Evolutionary conservation across 139 green algal species (phyloP), one percentile per base, ranked within the genome.

Genomic region (Choricystis sp.): DNA sequence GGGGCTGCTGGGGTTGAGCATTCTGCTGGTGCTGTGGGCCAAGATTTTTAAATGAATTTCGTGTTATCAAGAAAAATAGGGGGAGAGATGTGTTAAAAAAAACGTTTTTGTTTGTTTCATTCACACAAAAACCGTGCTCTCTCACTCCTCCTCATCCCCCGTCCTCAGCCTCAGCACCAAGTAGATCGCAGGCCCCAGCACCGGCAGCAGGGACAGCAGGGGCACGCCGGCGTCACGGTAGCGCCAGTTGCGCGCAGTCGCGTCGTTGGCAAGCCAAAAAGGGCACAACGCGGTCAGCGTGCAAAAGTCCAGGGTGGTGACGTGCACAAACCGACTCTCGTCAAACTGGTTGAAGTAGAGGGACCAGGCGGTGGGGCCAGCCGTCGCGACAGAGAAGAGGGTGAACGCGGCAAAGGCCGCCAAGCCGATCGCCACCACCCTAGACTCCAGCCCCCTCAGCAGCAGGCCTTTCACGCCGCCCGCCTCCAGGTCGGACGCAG

Each of bases 241-340:
- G 22, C 85, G 66, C 85, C 85, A 95, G n/a, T 79, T 65, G 24
- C 88, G 69, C 25, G 69, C 62, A 27, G 81, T 26, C 3, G 88
- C 87, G 68, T 95, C 88, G 65, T 86, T 86, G 23, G 31, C 66
- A 70, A 95, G 85, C 86, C 88, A 95, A 64, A 93, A 90, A 4
- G 86, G 86, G 3, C 73, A 68, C 31, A 94, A 75, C 0, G 72
- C 49, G 5, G 72, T 85, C n/a, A 88, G 71, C 31, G 77, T 76
- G 20, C 69, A 29, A 61, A 92, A 94, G 76, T 95, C 88, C 1
- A 92, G 4, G 14, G 73, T 85, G 56, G 80, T 89, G 1, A 84
- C 80, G 60, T 95, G 84, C 31, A 88, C 78, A 4, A 94, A 79
- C 3, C 81, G 64, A 59, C 73, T 85, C 73, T 89, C 77, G 58